phyloP scores from a whole-genome alignment of 768 basidiomycete genomes.

The Suillus variegatus region DNA sequence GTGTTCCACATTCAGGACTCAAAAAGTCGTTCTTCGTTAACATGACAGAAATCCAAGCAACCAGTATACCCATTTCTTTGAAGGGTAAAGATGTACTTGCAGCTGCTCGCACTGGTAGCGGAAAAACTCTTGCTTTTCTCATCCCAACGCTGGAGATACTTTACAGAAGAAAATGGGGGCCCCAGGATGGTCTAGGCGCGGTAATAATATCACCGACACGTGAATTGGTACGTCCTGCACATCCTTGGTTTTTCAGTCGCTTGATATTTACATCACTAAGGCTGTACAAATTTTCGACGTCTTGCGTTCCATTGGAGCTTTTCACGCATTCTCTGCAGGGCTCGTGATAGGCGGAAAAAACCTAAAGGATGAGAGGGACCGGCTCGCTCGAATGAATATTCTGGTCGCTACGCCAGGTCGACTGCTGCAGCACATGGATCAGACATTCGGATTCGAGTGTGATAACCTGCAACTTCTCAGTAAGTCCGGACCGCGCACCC shows the following conservation, averaged over 20 bases:
- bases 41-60: conserved; percentile 80
- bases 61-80: conserved; percentile 59
- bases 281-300: conserved; percentile 99
- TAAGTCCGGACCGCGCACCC: conserved; percentile 34
- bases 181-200: conserved; percentile 78
- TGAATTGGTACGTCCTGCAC: conserved; percentile 65
- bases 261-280: conserved; percentile 39
- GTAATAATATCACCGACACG: conserved; percentile 93
- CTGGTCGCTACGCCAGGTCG: conserved; percentile 97
- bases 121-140: conserved; percentile 75
- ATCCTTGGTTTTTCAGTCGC: background rate
- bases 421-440: conserved; percentile 96
- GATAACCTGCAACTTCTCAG: conserved; percentile 90
- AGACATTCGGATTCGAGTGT: conserved; percentile 92
- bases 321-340: conserved; percentile 91
- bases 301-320: conserved; percentile 87
- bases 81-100: conserved; percentile 68
- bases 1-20: conserved; percentile 52
- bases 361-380: conserved; percentile 87
- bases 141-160: conserved; percentile 67
- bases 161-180: conserved; percentile 69
- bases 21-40: conserved; percentile 84
- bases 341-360: conserved; percentile 96
- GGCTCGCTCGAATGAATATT: conserved; percentile 93
- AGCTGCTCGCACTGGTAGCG: conserved; percentile 70